Base-by-base conservation (phyloP, 257 asterid species). In the Penstemon eatonii region DNA sequence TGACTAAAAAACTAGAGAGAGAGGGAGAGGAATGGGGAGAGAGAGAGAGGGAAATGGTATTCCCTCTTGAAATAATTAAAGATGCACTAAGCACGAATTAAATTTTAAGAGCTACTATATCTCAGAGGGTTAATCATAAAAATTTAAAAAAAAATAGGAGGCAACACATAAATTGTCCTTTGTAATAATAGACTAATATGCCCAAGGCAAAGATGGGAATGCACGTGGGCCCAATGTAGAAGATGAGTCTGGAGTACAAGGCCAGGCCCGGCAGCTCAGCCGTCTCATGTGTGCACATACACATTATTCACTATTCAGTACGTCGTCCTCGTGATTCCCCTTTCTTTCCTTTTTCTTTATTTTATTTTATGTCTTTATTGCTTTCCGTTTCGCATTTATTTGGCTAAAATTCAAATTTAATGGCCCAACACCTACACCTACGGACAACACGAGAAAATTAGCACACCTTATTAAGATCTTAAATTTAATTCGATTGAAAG, bases 281-380 rank as follows among this genome's bases (percentile, higher is more conserved):
- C 45, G 72, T 42, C 38, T 56, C 73, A 68, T 58, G 64, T 68
- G 73, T 15, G 18, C 18, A 15, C 25, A 39, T 39, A 11, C 62
- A 4, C 52, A 45, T 58, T 38, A 45, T 60, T 12, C 52, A 45
- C 47, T 38, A 45, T 60, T 12, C 55, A 13, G 6, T 46, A 9
- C 37, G 18, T 15, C 39, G 9, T 7, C 61, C 68, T 59, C 74
- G 55, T 60, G 74, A 69, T 47, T 69, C 67, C 15, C 15, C 19
- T 12, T 13, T 4, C 19, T 3, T 47, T 69, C 67, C 15, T 12
- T 7, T 12, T 13, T 4, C 19, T 3, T 40, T 40, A 0, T 3
- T 13, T 40, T 40, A 40, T n/a, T 60, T 60, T 41, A 12, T 41
- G 3, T 5, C 13, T 3, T 42, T 13, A 8, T 6, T 40, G 19